Base-by-base conservation (phyloP, 768 basidiomycete genomes). In the Lactifluus echinatus region DNA sequence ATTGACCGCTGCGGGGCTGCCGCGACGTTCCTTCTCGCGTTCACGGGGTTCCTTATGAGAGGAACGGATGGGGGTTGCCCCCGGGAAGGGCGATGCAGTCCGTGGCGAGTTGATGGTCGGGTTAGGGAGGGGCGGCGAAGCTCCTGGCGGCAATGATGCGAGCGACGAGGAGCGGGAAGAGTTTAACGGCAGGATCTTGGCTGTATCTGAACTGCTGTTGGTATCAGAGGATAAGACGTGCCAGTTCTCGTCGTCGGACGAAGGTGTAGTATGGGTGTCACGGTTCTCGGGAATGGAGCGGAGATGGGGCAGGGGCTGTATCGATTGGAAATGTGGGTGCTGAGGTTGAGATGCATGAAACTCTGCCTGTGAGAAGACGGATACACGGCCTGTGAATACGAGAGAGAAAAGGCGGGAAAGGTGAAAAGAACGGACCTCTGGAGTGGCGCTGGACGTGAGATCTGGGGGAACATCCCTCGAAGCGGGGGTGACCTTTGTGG, bases 131-230 rank as follows among this genome's bases (percentile, higher is more conserved):
- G 75, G 75, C 0, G 76, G 75, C 0, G 77, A 74, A 56, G 73
- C 73, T 28, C 69, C 71, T 2, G 74, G 75, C 1, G 77, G 74
- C 0, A 80, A 66, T 1, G 80, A 81, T 29, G 70, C 72, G 53
- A 79, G 73, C 0, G 80, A 82, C 0, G 79, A 78, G 0, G 78
- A 73, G 36, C 79, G 75, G n/a, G 80, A 79, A 54, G 63, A 68
- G 26, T 66, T 69, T 50, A 64, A 49, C 21, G 64, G 61, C 1
- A 66, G 43, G 44, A 61, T 60, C 23, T 51, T 59, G 28, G 55
- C 62, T 2, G 61, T 56, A 4, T 68, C 61, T 23, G 69, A 2
- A 14, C 12, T 23, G 10, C 17, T 12, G 31, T 66, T 71, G 6
- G 56, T 19, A 15, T 73, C 70, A 17, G 63, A 62, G 11, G 66